Evolutionary conservation across 495 filamentous ascomycete genomes (phyloP).

Genomic region (Penicillium macrosclerotiorum): DNA sequence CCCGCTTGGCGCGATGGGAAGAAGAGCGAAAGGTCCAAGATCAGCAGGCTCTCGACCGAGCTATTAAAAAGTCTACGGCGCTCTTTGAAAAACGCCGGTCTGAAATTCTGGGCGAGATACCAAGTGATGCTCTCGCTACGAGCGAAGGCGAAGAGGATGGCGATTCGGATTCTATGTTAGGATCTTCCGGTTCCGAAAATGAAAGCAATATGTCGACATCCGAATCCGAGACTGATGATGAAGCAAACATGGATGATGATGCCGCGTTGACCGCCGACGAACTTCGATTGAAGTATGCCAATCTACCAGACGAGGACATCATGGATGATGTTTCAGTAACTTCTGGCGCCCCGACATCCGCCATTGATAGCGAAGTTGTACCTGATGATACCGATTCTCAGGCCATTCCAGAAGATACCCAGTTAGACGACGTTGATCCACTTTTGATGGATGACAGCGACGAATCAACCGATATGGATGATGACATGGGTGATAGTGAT

Average conservation of each 20-base stretch:
- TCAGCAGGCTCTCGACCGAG: conserved; percentile 78
- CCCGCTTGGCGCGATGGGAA: conserved; percentile 74
- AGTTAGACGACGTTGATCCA: conserved; percentile 66
- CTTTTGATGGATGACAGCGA: conserved; percentile 71
- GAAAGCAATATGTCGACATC: conserved; percentile 71
- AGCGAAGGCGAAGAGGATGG: conserved; percentile 48
- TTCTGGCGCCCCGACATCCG: conserved; percentile 19
- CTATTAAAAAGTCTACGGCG: conserved; percentile 67
- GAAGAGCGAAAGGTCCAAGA: conserved; percentile 78
- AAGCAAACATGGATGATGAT: conserved; percentile 58
- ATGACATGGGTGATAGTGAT: conserved; percentile 71
- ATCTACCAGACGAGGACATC: conserved; percentile 45
- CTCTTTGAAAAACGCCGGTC: conserved; percentile 54
- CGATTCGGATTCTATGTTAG: conserved; percentile 39
- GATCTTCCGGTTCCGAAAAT: conserved; percentile 42
- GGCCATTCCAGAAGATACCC: conserved; percentile 21
- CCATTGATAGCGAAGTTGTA: conserved; percentile 17
- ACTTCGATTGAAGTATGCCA: conserved; percentile 74
- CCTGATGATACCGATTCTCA: conserved; percentile 27
- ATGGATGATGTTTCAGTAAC: conserved; percentile 28
- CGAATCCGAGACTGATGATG: conserved; percentile 42
- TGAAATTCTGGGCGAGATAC: conserved; percentile 47
- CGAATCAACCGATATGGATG: conserved; percentile 86
- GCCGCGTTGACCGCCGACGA: conserved; percentile 77
- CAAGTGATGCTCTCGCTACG: conserved; percentile 40